These are phyloP conservation scores for Saturnispora saitoi DNA, from an alignment of 805 yeast species.

Conservation along the genomic window DNA sequence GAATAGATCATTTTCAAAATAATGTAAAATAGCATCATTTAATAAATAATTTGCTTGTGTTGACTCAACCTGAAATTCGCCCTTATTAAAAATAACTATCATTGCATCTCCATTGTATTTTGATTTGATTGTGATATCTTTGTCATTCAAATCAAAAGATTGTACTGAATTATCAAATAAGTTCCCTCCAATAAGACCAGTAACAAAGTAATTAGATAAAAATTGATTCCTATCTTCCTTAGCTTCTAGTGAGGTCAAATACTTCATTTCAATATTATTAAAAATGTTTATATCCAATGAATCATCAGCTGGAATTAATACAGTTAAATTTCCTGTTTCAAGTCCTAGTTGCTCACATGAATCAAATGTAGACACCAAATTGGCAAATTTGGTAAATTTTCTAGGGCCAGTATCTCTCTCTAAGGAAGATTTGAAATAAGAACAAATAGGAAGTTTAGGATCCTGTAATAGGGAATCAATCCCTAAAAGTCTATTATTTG, in stretches of 20 bases:
- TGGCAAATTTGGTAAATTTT: conserved; percentile 15
- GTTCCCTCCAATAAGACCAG: conserved; percentile 41
- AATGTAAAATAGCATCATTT: conserved; percentile 42
- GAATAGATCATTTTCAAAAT: conserved; percentile 31
- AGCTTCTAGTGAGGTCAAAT: conserved; percentile 31
- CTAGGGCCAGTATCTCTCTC: conserved; percentile 14
- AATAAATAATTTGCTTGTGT: conserved; percentile 34
- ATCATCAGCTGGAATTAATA: conserved; percentile 42
- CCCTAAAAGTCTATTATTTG: conserved; percentile 61
- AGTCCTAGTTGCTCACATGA: conserved; percentile 18
- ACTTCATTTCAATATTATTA: conserved; percentile 37
- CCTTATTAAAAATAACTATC: conserved; percentile 23
- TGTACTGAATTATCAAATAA: conserved; percentile 13
- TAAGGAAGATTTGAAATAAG: conserved; percentile 23
- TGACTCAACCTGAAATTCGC: conserved; percentile 23
- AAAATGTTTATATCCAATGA: conserved; percentile 18
- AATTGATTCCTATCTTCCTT: conserved; percentile 21
- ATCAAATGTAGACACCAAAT: conserved; percentile 14
- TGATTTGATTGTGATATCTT: conserved; percentile 18
- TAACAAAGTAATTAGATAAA: conserved; percentile 29
- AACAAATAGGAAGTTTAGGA: conserved; percentile 30
- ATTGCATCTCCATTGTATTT: conserved; percentile 29
- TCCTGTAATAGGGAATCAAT: conserved; percentile 37
- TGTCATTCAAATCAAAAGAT: conserved; percentile 23
- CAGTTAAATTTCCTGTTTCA: conserved; percentile 30